Conservation (phyloP, 768 basidiomycete species). For the Mycena crocata region DNA sequence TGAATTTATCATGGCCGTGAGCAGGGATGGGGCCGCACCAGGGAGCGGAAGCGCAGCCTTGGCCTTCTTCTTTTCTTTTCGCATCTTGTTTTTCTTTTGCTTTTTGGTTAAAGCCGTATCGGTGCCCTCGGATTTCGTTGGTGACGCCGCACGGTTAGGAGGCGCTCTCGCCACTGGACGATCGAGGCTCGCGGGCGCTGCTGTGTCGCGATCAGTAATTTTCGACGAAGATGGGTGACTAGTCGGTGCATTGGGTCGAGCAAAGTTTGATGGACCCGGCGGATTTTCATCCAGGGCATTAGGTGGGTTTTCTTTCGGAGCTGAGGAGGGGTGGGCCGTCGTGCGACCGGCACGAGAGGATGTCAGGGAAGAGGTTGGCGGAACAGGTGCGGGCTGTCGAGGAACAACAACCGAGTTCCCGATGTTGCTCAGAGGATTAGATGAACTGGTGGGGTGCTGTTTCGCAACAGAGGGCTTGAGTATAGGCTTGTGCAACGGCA, state of each 20-base stretch:
- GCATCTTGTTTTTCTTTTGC: slow-evolving; percentile 43
- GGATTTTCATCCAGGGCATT: background rate
- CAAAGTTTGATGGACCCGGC: background rate
- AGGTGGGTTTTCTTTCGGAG: slow-evolving; percentile 2
- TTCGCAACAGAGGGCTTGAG: background rate
- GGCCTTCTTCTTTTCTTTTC: no score
- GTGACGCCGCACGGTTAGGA: background rate
- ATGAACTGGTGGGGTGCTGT: background rate
- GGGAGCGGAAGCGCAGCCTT: no score
- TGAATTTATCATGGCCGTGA: no score
- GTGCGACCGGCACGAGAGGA: background rate
- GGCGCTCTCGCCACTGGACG: background rate
- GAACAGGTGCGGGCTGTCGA: background rate
- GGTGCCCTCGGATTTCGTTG: background rate
- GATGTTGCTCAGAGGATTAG: slow-evolving; percentile 8
- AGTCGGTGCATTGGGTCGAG: background rate
- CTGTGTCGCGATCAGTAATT: background rate
- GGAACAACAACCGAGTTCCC: slow-evolving; percentile 2
- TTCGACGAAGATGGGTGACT: slow-evolving; percentile 13
- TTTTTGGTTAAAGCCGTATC: slow-evolving; percentile 25
- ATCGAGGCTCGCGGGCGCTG: background rate
- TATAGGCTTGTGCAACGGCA: background rate
- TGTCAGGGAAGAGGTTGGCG: background rate
- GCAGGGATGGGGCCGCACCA: no score
- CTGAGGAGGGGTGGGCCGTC: background rate